Conservation (phyloP, 78 protist species). For the Cavenderia fasciculata region DNA sequence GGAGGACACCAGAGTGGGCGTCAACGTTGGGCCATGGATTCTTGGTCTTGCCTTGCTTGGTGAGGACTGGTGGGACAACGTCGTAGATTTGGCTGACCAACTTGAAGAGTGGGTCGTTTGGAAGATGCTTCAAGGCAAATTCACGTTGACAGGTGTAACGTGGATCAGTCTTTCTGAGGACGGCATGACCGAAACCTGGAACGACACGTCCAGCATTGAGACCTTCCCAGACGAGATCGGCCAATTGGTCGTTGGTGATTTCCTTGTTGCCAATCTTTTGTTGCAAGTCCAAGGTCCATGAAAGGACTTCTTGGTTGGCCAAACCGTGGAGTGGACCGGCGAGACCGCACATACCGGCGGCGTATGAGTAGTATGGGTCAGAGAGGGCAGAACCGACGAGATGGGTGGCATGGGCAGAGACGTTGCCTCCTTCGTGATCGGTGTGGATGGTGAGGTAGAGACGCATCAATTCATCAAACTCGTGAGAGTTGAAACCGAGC, state of each 20-base stretch:
- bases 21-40: constrained; percentile 99
- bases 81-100: constrained; percentile 87
- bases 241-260: constrained; percentile 82
- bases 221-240: constrained; percentile 92
- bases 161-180: constrained; percentile 95
- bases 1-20: constrained; percentile 97
- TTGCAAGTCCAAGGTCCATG: constrained; percentile 58
- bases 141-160: constrained; percentile 98
- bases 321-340: constrained; percentile 99
- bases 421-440: constrained; percentile 98
- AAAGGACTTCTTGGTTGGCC: constrained; percentile 97
- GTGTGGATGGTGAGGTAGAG: constrained; percentile 97
- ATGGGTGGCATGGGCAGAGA: constrained; percentile 97
- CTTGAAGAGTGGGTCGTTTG: constrained; percentile 95
- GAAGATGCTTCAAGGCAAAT: constrained; percentile 96
- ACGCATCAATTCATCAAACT: constrained; percentile 95
- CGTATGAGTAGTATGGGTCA: constrained; percentile 96
- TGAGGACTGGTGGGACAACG: constrained; percentile 92
- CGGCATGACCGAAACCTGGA: constrained; percentile 99
- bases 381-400: constrained; percentile 98
- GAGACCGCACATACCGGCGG: constrained; percentile 96
- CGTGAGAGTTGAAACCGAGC: constrained; percentile 88
- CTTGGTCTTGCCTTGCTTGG: constrained; percentile 96
- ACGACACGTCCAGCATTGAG: constrained; percentile 96
- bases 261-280: constrained; percentile 65